Evolutionary conservation across 164 flowering plant species (phyloP), one percentile per base, ranked within the genome.

Genomic region (Liquidambar formosana): DNA sequence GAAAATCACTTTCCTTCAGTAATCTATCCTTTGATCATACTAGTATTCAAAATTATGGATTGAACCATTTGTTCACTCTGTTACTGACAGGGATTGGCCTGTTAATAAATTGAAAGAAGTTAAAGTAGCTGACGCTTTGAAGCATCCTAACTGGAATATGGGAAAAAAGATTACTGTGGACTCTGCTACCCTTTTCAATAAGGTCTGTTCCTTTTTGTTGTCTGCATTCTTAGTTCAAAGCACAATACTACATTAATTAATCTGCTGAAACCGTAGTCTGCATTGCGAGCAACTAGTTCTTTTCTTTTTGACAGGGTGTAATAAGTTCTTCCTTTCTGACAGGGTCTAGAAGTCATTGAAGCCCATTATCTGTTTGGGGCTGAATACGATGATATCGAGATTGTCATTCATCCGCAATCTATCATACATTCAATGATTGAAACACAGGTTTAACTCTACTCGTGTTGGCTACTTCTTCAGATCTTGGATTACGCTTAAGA

Each of bases 141-240:
- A 95, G 83, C 99, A 95, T 80, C 99, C 99, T 0, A 95, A 93
- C 82, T 95, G 97, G 97, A 86, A 71, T 72, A 95, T 95, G 99
- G 99, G 99, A 41, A 95, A 89, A 71, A 93, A 95, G 77, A 93
- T 95, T 25, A 95, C 99, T 33, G 97, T 95, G 23, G 99, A 95
- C 79, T 95, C 99, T 44, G 99, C 99, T n/a, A 95, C 99, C 12
- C 93, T 95, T 67, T 95, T 95, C 82, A 93, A 95, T 46, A 95
- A 95, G 96, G 99, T 86, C 16, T 57, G 23, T 63, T 46, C 5
- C 25, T 46, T 51, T 63, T 19, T 15, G 19, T n/a, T 21, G 46
- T 43, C 41, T 56, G 16, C 8, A 12, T 60, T 52, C 11, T 19
- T 26, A 0, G 8, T 57, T 61, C 11, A 11, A 53, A 59, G 58